Evolutionary conservation across 2,329 filamentous ascomycete species (phyloP).

Genomic region (Ophiostoma pallidulum): DNA sequence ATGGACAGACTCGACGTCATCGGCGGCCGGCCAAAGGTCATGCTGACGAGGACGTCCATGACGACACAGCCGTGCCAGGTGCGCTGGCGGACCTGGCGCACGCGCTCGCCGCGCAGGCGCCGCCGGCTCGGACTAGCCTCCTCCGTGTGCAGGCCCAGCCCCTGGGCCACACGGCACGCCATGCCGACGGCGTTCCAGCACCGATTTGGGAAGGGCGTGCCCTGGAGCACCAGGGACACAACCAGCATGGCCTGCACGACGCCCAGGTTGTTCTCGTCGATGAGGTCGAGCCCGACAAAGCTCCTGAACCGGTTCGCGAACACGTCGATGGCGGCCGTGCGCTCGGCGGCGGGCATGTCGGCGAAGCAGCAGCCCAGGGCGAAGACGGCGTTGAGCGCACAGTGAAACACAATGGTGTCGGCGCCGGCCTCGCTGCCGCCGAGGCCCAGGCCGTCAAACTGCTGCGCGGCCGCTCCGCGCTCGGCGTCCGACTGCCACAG

Average conservation of each 20-base stretch:
- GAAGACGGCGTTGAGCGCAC: constrained; percentile 34
- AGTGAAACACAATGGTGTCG: constrained; percentile 31
- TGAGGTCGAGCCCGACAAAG: constrained; percentile 29
- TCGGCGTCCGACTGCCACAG: constrained; percentile 6
- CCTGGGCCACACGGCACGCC: constrained; percentile 32
- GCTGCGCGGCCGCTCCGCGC: neutral
- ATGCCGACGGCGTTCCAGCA: constrained; percentile 35
- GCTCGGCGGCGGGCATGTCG: constrained; percentile 12
- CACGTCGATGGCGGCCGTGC: constrained; percentile 22
- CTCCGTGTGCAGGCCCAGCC: constrained; percentile 31
- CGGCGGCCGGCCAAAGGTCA: constrained; percentile 13
- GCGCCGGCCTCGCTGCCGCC: constrained; percentile 15
- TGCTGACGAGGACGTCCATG: constrained; percentile 14
- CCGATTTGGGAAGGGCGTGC: constrained; percentile 30
- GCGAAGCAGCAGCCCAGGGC: constrained; percentile 25
- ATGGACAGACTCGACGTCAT: constrained; percentile 12
- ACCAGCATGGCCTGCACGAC: constrained; percentile 25
- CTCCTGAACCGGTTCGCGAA: constrained; percentile 29
- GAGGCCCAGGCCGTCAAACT: constrained; percentile 9
- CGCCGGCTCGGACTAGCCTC: constrained; percentile 7
- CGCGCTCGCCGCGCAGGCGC: neutral
- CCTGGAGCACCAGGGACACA: constrained; percentile 30
- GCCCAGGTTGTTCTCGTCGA: constrained; percentile 30
- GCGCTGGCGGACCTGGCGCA: constrained; percentile 5
- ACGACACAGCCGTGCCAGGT: constrained; percentile 12